These are phyloP conservation scores for Pouteria campechiana DNA, from an alignment of 179 eudicot species.

Conservation along the genomic window DNA sequence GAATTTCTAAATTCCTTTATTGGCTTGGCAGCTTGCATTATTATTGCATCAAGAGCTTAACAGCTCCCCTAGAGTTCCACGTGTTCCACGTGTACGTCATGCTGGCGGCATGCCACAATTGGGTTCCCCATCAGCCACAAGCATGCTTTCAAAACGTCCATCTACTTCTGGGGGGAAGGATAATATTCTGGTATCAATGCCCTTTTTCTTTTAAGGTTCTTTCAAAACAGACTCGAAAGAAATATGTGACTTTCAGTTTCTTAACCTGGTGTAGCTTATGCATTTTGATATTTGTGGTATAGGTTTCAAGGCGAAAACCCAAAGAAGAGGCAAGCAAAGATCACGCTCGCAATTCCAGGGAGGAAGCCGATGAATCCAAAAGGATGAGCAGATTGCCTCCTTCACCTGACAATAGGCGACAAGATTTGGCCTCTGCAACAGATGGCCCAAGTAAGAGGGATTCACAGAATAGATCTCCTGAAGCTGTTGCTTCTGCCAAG, in stretches of 20 bases:
- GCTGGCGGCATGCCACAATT: slow-evolving; percentile 79
- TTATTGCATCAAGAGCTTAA: slow-evolving; percentile 91
- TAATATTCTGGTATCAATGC: slow-evolving; percentile 37
- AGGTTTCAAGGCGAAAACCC: slow-evolving; percentile 66
- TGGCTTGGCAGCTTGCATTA: slow-evolving; percentile 79
- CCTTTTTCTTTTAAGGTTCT: neutral
- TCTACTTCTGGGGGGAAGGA: slow-evolving; percentile 70
- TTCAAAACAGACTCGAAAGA: neutral
- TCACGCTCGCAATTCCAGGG: slow-evolving; percentile 37
- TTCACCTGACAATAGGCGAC: slow-evolving; percentile 35
- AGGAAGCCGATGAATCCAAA: slow-evolving; percentile 42
- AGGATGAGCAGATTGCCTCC: slow-evolving; percentile 35
- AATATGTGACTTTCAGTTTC: neutral
- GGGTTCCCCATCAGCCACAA: slow-evolving; percentile 52
- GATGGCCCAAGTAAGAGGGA: slow-evolving; percentile 40
- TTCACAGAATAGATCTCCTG: slow-evolving; percentile 24
- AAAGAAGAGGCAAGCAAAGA: slow-evolving; percentile 51
- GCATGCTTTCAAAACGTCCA: slow-evolving; percentile 58
- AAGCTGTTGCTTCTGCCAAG: slow-evolving; percentile 25
- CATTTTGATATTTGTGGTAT: slow-evolving; percentile 2
- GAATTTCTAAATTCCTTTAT: neutral
- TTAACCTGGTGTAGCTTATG: neutral
- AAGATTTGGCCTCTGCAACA: slow-evolving; percentile 23
- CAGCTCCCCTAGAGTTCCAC: slow-evolving; percentile 96
- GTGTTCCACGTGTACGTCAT: slow-evolving; percentile 91